phyloP scores from a whole-genome alignment of 2,329 filamentous ascomycete species.

The Byssoonygena ceratinophila region DNA sequence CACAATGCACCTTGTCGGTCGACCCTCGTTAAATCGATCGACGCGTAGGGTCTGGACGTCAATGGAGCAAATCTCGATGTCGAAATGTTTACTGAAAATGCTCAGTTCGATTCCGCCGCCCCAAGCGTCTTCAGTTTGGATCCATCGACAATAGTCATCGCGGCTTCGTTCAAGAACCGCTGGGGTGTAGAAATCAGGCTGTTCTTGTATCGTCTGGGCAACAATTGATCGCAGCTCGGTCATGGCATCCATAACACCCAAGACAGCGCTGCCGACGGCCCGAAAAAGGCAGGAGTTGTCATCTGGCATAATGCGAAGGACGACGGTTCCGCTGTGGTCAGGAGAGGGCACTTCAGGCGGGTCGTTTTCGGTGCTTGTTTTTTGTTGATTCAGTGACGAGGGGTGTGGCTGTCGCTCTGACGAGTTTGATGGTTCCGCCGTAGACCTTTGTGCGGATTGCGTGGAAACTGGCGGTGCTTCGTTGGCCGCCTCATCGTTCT shows the following conservation, averaged over 20 bases:
- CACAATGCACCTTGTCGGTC: constrained; percentile 59
- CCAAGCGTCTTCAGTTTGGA: constrained; percentile 72
- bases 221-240: constrained; percentile 65
- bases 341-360: constrained; percentile 52
- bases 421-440: background rate
- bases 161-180: constrained; percentile 65
- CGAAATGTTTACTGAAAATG: constrained; percentile 74
- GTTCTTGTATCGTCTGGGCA: constrained; percentile 63
- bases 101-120: constrained; percentile 83
- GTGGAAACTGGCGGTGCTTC: background rate
- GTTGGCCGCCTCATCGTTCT: constrained; percentile 27
- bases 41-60: constrained; percentile 62
- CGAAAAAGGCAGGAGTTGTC: constrained; percentile 94
- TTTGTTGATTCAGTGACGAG: constrained; percentile 27
- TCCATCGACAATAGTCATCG: constrained; percentile 68
- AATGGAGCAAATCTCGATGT: constrained; percentile 73
- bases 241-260: constrained; percentile 56
- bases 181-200: constrained; percentile 62
- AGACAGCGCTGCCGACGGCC: constrained; percentile 71
- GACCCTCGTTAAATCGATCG: constrained; percentile 69
- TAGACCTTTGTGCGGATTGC: background rate
- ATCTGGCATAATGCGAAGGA: constrained; percentile 89
- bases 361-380: constrained; percentile 39
- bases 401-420: constrained; percentile 16
- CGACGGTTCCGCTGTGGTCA: constrained; percentile 47